Percentiles rank a stretch among this genome's conserved stretches.
Conservation (phyloP, 306 rosid species). For the Bauhinia variegata region DNA sequence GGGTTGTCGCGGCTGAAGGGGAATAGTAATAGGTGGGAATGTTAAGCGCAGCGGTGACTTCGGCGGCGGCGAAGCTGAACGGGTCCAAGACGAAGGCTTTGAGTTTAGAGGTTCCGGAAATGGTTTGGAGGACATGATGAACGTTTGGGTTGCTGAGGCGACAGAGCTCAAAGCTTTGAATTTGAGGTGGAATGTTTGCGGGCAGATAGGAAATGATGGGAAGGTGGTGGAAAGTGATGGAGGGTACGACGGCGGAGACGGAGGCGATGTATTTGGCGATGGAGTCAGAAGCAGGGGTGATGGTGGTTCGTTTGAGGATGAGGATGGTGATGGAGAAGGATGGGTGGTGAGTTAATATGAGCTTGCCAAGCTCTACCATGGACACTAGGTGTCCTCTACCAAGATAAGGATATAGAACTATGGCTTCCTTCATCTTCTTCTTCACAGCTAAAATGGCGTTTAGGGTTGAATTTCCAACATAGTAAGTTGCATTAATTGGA, state of each 20-base stretch:
- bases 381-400: constrained; percentile 27
- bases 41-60: too few relatives aligned
- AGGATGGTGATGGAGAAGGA: background rate
- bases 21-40: too few relatives aligned
- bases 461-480: too few relatives aligned
- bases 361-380: constrained; percentile 40
- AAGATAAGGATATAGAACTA: constrained; percentile 33
- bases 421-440: constrained; percentile 4
- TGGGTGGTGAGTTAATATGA: constrained; percentile 13
- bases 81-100: too few relatives aligned
- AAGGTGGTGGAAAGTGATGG: background rate
- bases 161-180: too few relatives aligned
- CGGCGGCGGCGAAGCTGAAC: too few relatives aligned
- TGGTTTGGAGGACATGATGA: constrained; percentile 37
- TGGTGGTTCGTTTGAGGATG: background rate
- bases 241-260: constrained; percentile 5
- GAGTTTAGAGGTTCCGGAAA: too few relatives aligned
- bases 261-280: constrained; percentile 1
- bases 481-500: too few relatives aligned
- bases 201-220: background rate
- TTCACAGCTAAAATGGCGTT: background rate
- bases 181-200: background rate
- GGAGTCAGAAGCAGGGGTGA: background rate
- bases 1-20: too few relatives aligned
- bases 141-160: too few relatives aligned